Evolutionary conservation across 345 rosid species (phyloP).

Genomic region (Brassica incana): DNA sequence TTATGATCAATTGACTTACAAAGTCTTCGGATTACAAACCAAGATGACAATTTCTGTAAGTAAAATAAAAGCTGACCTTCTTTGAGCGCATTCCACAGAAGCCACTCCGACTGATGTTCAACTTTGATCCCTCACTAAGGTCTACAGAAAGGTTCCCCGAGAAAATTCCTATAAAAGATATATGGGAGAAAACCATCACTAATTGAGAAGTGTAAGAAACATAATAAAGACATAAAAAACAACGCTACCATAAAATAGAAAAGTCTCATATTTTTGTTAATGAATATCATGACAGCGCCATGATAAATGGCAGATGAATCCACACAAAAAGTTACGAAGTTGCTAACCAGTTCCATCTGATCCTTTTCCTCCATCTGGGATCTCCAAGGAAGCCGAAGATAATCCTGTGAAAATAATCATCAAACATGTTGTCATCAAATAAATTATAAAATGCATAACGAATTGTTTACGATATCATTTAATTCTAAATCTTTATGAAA

Average conservation of each 20-base stretch:
- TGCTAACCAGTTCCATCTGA: slow-evolving; percentile 48
- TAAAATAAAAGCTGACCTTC: slow-evolving; percentile 51
- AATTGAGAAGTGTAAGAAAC: slow-evolving; percentile 5
- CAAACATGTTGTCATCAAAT: slow-evolving; percentile 3
- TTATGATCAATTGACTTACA: not conserved
- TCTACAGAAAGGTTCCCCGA: slow-evolving; percentile 84
- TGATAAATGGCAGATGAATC: not conserved
- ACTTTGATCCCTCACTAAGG: slow-evolving; percentile 63
- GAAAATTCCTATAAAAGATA: slow-evolving; percentile 58
- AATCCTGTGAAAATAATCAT: slow-evolving; percentile 53
- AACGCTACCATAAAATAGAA: not conserved
- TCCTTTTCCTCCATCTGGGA: slow-evolving; percentile 56
- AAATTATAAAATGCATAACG: not conserved
- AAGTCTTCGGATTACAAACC: not conserved
- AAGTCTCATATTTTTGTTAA: not conserved
- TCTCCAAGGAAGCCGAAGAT: slow-evolving; percentile 92
- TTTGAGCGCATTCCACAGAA: slow-evolving; percentile 97
- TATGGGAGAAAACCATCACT: slow-evolving; percentile 3
- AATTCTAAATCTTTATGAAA: not conserved
- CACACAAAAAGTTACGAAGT: not conserved
- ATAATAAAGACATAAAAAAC: not conserved
- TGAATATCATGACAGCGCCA: not conserved
- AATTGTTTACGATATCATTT: not conserved
- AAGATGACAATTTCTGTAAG: not conserved
- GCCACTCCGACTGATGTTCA: slow-evolving; percentile 84